Conservation (phyloP, 2,329 filamentous ascomycete species). For the Fusarium albosuccineum region DNA sequence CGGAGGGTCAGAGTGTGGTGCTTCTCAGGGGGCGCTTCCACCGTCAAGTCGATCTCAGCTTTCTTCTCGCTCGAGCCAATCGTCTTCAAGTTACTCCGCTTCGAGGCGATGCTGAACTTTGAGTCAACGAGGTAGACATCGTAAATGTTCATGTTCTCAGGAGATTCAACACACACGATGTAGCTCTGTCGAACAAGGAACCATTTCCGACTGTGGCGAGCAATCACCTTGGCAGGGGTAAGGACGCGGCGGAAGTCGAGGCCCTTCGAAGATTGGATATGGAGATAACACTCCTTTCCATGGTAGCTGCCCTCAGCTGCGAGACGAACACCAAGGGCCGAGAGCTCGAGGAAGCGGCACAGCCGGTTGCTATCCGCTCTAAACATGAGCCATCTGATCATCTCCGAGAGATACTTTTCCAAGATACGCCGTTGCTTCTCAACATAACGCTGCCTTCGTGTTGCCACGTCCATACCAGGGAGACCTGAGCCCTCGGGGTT, state of each 20-base stretch:
- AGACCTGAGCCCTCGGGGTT: conserved; percentile 58
- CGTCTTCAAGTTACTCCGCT: conserved; percentile 69
- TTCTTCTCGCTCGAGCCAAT: conserved; percentile 72
- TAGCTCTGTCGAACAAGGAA: conserved; percentile 98
- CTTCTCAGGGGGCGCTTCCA: conserved; percentile 59
- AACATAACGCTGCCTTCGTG: conserved; percentile 71
- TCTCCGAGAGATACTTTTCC: conserved; percentile 90
- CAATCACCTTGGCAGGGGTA: conserved; percentile 82
- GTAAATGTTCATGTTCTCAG: conserved; percentile 98
- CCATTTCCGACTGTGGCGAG: conserved; percentile 92
- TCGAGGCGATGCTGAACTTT: conserved; percentile 85
- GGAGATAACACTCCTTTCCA: conserved; percentile 94
- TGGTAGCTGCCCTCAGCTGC: conserved; percentile 97
- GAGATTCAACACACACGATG: conserved; percentile 97
- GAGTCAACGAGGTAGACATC: conserved; percentile 98
- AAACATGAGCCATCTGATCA: conserved; percentile 98
- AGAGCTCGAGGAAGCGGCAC: conserved; percentile 95
- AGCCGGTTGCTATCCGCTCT: conserved; percentile 93
- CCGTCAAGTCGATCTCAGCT: conserved; percentile 57
- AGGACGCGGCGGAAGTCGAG: conserved; percentile 86
- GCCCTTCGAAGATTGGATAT: conserved; percentile 92
- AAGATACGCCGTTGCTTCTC: conserved; percentile 87
- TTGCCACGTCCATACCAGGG: conserved; percentile 62
- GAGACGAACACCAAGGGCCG: conserved; percentile 90
- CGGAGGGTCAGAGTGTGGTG: conserved; percentile 90